Base-by-base conservation (phyloP, 1,139 yeast genomes). In the Zygotorulaspora mrakii region DNA sequence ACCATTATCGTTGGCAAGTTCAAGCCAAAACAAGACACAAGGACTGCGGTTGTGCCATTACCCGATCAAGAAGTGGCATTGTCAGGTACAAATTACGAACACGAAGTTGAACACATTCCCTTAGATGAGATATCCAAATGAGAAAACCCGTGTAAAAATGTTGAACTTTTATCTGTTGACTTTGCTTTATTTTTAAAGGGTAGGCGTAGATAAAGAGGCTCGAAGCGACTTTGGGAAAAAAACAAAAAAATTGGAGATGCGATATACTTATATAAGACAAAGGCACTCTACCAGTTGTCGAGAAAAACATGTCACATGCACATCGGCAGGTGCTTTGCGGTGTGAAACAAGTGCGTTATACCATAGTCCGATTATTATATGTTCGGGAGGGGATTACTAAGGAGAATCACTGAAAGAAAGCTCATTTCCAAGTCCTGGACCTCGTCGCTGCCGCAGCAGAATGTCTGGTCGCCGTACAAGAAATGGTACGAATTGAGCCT, bases 1-100 rank as follows among this genome's bases (percentile, higher is more conserved):
- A 91, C 95, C 0, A 61, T 76, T 14, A 65, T 74, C 35, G 80
- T 83, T 10, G 68, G 85, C 21, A 66, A 67, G 40, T 71, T 66
- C 54, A 80, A 77, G 54, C 75, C 77, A 5, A 43, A 45, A 38
- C 37, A 36, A 10, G 46, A 39, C 11, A 17, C 11, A 12, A 27
- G 36, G 6, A 20, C 22, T 20, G 22, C 22, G 8, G 6, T 9
- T 25, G 38, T 43, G 22, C 37, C 43, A n/a, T 28, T 35, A 11
- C 29, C 32, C 8, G 35, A 33, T 17, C 37, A 33, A 13, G 33
- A 37, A 20, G 22, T 6, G 9, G 34, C 20, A 11, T 42, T 34
- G 32, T 16, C 30, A 24, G 26, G 20, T 24, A 20, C 23, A 17
- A 23, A 28, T 11, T 32, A 33, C 28, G 31, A 14, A 10, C 20